Evolutionary conservation across 1,139 yeast species (phyloP).

Genomic region (Pichia sp.): DNA sequence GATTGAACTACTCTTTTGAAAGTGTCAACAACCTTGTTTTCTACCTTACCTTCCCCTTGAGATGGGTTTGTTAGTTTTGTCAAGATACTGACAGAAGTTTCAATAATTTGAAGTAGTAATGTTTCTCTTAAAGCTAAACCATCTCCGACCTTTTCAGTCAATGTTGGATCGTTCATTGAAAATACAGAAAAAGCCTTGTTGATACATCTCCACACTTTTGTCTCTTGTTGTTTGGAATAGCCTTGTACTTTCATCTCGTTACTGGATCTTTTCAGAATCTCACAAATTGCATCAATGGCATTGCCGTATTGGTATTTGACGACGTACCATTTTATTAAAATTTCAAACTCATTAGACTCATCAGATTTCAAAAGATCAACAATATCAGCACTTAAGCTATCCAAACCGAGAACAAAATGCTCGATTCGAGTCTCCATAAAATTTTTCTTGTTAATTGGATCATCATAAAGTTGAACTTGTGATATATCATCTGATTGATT

Average conservation of each 20-base stretch:
- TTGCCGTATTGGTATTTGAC: constrained; percentile 15
- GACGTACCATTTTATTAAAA: constrained; percentile 28
- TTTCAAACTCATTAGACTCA: constrained; percentile 22
- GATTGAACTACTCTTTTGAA: constrained; percentile 47
- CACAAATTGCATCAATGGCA: constrained; percentile 22
- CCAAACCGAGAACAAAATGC: constrained; percentile 19
- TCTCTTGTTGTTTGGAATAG: constrained; percentile 6
- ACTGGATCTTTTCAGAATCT: constrained; percentile 23
- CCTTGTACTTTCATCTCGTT: constrained; percentile 14
- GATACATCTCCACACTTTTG: constrained; percentile 34
- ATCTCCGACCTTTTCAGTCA: neutral
- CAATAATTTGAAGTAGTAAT: constrained; percentile 25
- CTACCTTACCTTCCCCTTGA: neutral
- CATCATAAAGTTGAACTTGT: neutral
- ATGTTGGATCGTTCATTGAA: constrained; percentile 20
- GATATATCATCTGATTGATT: neutral
- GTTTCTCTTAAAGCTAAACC: constrained; percentile 24
- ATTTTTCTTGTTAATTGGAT: neutral
- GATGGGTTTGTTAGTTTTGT: constrained; percentile 26
- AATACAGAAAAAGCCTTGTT: constrained; percentile 38
- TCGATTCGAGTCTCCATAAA: constrained; percentile 12
- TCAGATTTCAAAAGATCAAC: constrained; percentile 28
- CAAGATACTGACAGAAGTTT: constrained; percentile 29
- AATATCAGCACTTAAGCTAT: constrained; percentile 24
- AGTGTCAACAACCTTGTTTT: constrained; percentile 27